phyloP scores from a whole-genome alignment of 192 early-diverging fungal species.

The Backusella westeae region DNA sequence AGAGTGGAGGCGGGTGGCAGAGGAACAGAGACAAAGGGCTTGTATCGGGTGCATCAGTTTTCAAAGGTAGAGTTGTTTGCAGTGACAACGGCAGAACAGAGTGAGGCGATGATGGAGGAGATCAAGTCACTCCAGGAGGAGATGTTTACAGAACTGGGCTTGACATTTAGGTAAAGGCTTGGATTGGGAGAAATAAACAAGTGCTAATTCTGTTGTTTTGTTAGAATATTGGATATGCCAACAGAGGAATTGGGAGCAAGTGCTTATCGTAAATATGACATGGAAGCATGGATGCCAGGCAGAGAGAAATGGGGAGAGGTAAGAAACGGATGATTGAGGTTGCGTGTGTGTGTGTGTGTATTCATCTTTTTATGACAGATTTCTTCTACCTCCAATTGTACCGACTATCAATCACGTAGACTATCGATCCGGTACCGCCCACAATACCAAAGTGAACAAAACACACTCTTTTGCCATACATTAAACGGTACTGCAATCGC shows the following conservation, averaged over 20 bases:
- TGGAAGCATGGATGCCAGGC: conserved; percentile 97
- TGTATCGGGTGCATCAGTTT: conserved; percentile 94
- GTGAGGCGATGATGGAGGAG: conserved; percentile 67
- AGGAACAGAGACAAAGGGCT: conserved; percentile 74
- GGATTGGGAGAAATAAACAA: neutral
- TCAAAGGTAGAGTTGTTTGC: conserved; percentile 91
- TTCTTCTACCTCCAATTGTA: conserved; percentile 89
- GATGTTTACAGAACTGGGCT: conserved; percentile 75
- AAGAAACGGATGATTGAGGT: neutral
- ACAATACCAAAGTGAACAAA: conserved; percentile 18
- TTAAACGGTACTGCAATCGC: conserved; percentile 91
- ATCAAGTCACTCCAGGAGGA: conserved; percentile 68
- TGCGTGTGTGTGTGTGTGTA: too few species aligned
- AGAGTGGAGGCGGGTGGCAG: conserved; percentile 84
- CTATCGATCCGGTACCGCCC: conserved; percentile 70
- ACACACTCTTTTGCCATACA: conserved; percentile 77
- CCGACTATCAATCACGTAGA: conserved; percentile 87
- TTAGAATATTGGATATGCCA: conserved; percentile 84
- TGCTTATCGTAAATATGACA: conserved; percentile 87
- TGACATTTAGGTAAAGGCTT: conserved; percentile 59
- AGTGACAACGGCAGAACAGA: conserved; percentile 58
- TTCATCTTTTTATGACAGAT: conserved; percentile 44
- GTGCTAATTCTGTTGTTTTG: neutral
- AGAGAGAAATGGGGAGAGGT: conserved; percentile 74
- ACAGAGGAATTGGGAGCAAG: conserved; percentile 87